A percentile compares a stretch with the other conserved stretches of the same genome.
Conservation (phyloP, 495 filamentous ascomycete genomes). For the Penicillium pancosmium region DNA sequence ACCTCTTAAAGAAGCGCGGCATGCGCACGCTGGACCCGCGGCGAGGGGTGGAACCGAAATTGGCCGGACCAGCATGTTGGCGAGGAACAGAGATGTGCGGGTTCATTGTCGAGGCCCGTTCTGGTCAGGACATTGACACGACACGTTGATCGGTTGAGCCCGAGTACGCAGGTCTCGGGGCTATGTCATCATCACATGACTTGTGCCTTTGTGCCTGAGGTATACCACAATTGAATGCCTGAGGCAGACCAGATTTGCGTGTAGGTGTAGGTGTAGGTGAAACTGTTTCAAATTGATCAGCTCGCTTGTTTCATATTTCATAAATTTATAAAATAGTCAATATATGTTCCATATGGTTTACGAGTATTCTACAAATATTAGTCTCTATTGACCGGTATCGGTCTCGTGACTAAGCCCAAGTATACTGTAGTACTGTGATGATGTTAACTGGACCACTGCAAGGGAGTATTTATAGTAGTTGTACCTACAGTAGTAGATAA, state of each 20-base stretch:
- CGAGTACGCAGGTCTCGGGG: slow-evolving; percentile 19
- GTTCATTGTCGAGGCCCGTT: slow-evolving; percentile 51
- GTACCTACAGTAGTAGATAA: no score
- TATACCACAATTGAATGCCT: neutral
- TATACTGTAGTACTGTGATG: no score
- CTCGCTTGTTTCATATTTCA: no score
- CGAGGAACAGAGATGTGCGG: slow-evolving; percentile 65
- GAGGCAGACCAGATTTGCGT: neutral
- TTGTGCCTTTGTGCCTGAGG: neutral
- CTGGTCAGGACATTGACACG: slow-evolving; percentile 22
- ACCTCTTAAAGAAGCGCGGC: slow-evolving; percentile 61
- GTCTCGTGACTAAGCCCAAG: no score
- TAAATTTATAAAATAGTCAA: no score
- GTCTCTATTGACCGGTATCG: no score
- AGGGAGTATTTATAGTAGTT: no score
- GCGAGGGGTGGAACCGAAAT: slow-evolving; percentile 55
- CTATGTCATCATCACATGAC: slow-evolving; percentile 27
- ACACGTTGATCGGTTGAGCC: slow-evolving; percentile 1
- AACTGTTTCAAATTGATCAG: no score
- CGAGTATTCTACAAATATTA: no score
- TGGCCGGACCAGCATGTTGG: slow-evolving; percentile 56
- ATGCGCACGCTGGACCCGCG: slow-evolving; percentile 57
- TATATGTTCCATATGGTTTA: no score
- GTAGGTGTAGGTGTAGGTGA: no score
- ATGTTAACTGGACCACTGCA: no score